Evolutionary conservation across 2,329 filamentous ascomycete genomes (phyloP), one percentile per base, ranked within the genome.

Genomic region (Domatiomyces globalis): DNA sequence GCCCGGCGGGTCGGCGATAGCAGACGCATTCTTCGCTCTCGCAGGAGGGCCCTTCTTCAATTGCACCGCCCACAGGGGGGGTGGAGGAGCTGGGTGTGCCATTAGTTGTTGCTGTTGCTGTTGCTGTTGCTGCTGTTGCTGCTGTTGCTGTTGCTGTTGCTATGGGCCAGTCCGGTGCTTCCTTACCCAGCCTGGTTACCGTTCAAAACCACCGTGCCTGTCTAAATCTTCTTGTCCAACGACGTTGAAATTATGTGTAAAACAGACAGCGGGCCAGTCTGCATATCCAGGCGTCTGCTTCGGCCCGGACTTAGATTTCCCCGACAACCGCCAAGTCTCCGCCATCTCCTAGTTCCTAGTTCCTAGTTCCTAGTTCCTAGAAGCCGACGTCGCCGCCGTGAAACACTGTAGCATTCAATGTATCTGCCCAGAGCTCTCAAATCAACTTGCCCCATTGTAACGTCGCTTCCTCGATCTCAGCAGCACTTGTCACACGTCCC

Each of bases 1-100:
- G 64, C 92, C 90, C 50, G 87, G 86, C 48, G 92, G 92, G 67
- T 98, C 89, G 53, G 84, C 76, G 59, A 95, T 81, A 65, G 76
- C 77, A 60, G 72, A 65, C 48, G 68, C 65, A 54, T 77, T 75
- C 69, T 87, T 87, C 49, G 81, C 68, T 66, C 80, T 85, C 48
- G 79, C 65, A 20, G 78, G 66, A 20, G 87, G 80, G 29, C 86
- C 78, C 45, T 79, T 79, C 64, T 83, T 82, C 60, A 96, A 77
- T 63, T 94, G 83, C 58, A 82, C 69, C 33, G 90, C 86, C 92
- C 92, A 98, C 75, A 77, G 73, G 33, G 89, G 89, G 46, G 75
- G 76, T 47, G 71, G 74, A 43, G 71, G 70, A 44, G 33, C 33
- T 5, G 33, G 12, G 10, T 4, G 10, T 1, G 33, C 33, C 33